Conservation (phyloP, 768 basidiomycete species). For the Paxillus rubicundulus region DNA sequence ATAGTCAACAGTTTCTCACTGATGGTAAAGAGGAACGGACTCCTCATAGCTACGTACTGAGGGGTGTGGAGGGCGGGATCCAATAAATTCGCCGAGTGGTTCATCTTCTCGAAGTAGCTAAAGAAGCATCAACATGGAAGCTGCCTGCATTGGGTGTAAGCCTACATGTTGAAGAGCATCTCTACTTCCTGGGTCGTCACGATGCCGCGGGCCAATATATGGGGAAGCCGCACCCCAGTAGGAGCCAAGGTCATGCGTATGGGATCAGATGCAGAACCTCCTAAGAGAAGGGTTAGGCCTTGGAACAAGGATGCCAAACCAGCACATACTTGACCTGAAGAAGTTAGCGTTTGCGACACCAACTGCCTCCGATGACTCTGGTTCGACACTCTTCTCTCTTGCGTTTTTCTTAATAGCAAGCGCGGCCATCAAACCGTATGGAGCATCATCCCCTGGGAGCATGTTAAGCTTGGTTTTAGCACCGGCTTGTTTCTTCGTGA, state of each 20-base stretch:
- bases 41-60: slow-evolving; percentile 73
- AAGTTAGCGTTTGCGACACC: slow-evolving; percentile 70
- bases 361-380: slow-evolving; percentile 46
- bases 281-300: not conserved
- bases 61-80: slow-evolving; percentile 86
- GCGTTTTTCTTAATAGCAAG: slow-evolving; percentile 48
- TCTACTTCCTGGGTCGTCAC: slow-evolving; percentile 68
- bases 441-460: slow-evolving; percentile 59
- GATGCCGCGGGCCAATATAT: slow-evolving; percentile 62
- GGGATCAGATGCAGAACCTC: slow-evolving; percentile 43
- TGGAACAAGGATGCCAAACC: not conserved
- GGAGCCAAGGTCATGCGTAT: slow-evolving; percentile 38
- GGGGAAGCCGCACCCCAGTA: slow-evolving; percentile 52
- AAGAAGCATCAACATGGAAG: slow-evolving; percentile 4
- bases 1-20: slow-evolving; percentile 48
- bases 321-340: slow-evolving; percentile 57
- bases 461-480: slow-evolving; percentile 48
- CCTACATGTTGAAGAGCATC: slow-evolving; percentile 68
- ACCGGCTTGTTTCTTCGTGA: slow-evolving; percentile 38
- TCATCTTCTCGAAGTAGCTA: slow-evolving; percentile 79
- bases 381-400: slow-evolving; percentile 43
- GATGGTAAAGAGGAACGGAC: slow-evolving; percentile 90
- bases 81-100: slow-evolving; percentile 71
- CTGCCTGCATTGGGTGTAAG: not conserved
- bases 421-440: slow-evolving; percentile 75